Conservation (phyloP, 306 rosid species). For the Cucurbita maxima region DNA sequence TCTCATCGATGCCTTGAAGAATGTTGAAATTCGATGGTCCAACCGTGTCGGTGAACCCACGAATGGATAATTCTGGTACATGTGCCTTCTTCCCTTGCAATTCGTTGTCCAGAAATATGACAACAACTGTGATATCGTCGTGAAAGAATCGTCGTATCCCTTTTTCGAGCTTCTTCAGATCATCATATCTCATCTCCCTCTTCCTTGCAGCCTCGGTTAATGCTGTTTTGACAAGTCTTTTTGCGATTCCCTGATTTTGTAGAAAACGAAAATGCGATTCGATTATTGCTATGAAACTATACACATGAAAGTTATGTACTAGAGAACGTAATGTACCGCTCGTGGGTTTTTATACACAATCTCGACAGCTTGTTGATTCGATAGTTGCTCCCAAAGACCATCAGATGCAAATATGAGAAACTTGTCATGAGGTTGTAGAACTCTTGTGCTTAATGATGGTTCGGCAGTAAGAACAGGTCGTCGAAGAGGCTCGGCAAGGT, state of each 20-base stretch:
- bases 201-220: constrained; percentile 59
- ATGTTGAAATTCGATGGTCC: constrained; percentile 52
- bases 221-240: constrained; percentile 50
- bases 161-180: constrained; percentile 51
- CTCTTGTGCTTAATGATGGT: constrained; percentile 52
- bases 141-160: constrained; percentile 58
- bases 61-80: constrained; percentile 54
- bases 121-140: constrained; percentile 70
- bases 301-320: background rate
- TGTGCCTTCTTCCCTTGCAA: constrained; percentile 22
- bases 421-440: constrained; percentile 45
- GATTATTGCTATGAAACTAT: background rate
- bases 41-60: constrained; percentile 53
- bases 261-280: background rate
- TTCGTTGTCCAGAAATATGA: constrained; percentile 62
- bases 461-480: constrained; percentile 75
- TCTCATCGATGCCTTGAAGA: constrained; percentile 29
- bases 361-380: constrained; percentile 67
- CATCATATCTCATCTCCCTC: constrained; percentile 54
- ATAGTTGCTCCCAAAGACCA: constrained; percentile 82
- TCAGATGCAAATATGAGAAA: constrained; percentile 83
- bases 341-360: constrained; percentile 54
- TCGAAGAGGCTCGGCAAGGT: constrained; percentile 51
- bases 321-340: constrained; percentile 23
- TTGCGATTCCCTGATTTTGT: constrained; percentile 56